Base-by-base conservation (phyloP, 2,329 filamentous ascomycete genomes). In the Fulvia fulva region DNA sequence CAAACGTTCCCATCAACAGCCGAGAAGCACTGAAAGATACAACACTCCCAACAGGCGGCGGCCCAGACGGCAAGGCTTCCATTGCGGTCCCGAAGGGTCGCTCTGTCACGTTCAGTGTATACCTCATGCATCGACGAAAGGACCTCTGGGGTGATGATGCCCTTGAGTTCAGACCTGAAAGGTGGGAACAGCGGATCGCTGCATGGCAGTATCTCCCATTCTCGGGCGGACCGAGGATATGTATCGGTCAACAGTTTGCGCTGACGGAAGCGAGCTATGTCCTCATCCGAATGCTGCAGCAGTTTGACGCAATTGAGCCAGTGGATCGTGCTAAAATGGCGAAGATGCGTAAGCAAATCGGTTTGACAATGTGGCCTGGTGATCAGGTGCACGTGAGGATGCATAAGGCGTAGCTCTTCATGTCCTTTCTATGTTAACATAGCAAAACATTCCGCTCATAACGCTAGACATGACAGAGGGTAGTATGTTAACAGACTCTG, bases 221-320 rank as follows among this genome's bases (percentile, higher is more conserved):
- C 62, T 70, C 69, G 46, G 71, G 71, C 19, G 72, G 70, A 1
- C 65, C 71, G 8, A 41, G 70, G 8, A 69, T 71, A 9, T 74
- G 67, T 61, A 51, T 73, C 25, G 68, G 67, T 3, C 68, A 92
- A 78, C 88, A 92, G 73, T 92, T 91, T 71, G 89, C 89, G 14
- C 75, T 92, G 47, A 90, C 87, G 0, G 88, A 92, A 78, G 88
- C 89, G 78, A 77, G 77, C 25, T 92, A 92, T 70, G 85, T 88
- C 12, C 79, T 91, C 58, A 85, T 87, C 26, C 78, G 89, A 51
- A 68, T 93, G 64, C 82, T 91, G 68, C 89, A 93, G 77, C 78
- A 81, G 25, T 94, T 88, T 69, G 83, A 87, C 8, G 62, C 37
- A 1, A 65, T 75, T 30, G 67, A 71, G 57, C 60, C 65, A 9